Conservation (phyloP, 768 basidiomycete genomes). For the Suillus bovinus region DNA sequence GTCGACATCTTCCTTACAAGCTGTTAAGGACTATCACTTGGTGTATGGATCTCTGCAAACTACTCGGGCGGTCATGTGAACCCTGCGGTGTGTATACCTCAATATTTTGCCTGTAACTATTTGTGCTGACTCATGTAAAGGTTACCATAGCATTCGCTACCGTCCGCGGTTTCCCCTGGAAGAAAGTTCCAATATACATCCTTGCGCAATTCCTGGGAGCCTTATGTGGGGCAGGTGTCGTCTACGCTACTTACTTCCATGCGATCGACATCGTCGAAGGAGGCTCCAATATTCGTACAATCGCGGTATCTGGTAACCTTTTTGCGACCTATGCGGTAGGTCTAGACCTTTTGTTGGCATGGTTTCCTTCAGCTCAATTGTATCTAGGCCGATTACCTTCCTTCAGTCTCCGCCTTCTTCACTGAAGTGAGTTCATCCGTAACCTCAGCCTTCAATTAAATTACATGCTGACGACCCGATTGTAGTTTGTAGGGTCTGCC, state of each 20-base stretch:
- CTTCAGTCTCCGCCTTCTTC: conserved; percentile 41
- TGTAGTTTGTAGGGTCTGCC: conserved; percentile 49
- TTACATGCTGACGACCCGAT: not conserved
- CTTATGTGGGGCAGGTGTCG: conserved; percentile 47
- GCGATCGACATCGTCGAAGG: conserved; percentile 61
- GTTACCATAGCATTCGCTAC: conserved; percentile 63
- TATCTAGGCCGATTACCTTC: conserved; percentile 34
- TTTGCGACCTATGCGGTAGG: conserved; percentile 58
- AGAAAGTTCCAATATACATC: conserved; percentile 68
- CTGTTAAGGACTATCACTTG: conserved; percentile 48
- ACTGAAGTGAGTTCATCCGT: conserved; percentile 30
- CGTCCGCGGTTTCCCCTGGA: conserved; percentile 72
- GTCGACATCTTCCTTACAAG: not conserved
- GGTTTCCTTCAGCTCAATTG: conserved; percentile 4
- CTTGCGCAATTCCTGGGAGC: conserved; percentile 58
- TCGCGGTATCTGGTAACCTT: conserved; percentile 47
- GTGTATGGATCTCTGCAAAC: conserved; percentile 65
- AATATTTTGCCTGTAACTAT: not conserved
- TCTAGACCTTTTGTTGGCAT: not conserved
- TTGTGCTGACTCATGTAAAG: conserved; percentile 26
- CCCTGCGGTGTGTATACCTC: conserved; percentile 47
- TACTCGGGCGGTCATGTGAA: conserved; percentile 71
- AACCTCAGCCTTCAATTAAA: not conserved
- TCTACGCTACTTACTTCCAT: conserved; percentile 60
- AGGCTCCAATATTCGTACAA: conserved; percentile 46